Evolutionary conservation across 2,329 filamentous ascomycete genomes (phyloP), one percentile per base, ranked within the genome.

Genomic region (Capronia americana): DNA sequence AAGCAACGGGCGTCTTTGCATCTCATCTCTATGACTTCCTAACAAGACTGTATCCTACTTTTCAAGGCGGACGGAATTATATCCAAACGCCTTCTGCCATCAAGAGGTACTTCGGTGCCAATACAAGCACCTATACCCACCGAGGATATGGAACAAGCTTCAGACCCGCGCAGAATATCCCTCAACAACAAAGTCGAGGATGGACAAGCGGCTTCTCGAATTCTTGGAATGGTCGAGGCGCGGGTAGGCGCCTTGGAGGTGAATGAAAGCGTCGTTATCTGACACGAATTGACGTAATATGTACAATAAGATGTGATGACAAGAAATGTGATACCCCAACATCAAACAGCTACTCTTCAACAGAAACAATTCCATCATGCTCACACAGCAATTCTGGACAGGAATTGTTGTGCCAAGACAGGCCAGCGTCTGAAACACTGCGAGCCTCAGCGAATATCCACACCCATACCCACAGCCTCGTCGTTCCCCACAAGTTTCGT

Each of bases 21-120:
- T 93, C 93, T 4, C 95, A 99, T 77, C 75, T 95, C 23, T 96
- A 92, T 79, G 92, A 98, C 76, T 99, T 98, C 75, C 78, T 97
- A 57, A 92, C 91, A 1, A 87, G 92, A 57, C 85, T 97, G 50
- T 98, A 93, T 84, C 95, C 95, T 4, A 88, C 91, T 63, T 95
- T 95, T 75, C 94, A 93, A 34, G 91, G 92, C 63, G 95, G 95
- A 0, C 84, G 82, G 59, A 96, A 93, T 75, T 84, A 90, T 57
- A 83, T 97, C 41, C 82, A 84, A 14, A 95, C 93, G 0, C 95
- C 95, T 2, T 77, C 78, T 5, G 88, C 93, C 71, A 79, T 98
- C 65, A 88, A 87, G 66, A 84, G 85, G 62, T 85, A 91, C 71
- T 90, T 94, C 65, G 81, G 83, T 65, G 84, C 79, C 61, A 76